These are phyloP conservation scores for Pseudocercospora musae DNA, from an alignment of 2,329 filamentous ascomycete species.

Conservation along the genomic window DNA sequence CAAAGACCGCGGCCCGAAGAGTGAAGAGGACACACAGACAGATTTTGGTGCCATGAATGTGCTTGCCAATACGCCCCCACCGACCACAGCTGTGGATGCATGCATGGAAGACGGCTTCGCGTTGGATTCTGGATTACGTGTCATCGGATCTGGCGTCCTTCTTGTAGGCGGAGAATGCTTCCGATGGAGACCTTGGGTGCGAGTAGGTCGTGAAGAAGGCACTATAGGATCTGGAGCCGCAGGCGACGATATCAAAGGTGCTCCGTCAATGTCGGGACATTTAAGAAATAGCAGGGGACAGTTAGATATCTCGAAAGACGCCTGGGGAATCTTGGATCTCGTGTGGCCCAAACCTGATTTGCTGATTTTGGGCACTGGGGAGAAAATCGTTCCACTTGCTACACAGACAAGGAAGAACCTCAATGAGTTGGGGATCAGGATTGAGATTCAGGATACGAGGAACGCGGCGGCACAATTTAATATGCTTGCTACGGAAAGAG, in stretches of 20 bases:
- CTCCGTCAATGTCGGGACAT: conserved; percentile 36
- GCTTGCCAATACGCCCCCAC: conserved; percentile 68
- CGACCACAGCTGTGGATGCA: conserved; percentile 78
- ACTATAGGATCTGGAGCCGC: conserved; percentile 37
- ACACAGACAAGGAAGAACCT: conserved; percentile 70
- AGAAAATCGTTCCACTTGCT: conserved; percentile 70
- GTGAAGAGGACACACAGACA: conserved; percentile 61
- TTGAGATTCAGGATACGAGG: conserved; percentile 87
- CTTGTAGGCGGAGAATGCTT: conserved; percentile 86
- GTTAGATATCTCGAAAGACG: conserved; percentile 68
- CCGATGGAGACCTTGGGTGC: conserved; percentile 78
- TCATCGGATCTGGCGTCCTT: conserved; percentile 67
- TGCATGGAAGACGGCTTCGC: conserved; percentile 82
- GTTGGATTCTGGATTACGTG: conserved; percentile 73
- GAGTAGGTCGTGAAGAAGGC: conserved; percentile 36
- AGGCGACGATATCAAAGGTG: conserved; percentile 30
- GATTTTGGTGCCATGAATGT: conserved; percentile 78
- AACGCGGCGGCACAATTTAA: conserved; percentile 97
- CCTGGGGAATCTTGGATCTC: conserved; percentile 71
- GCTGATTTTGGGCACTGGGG: conserved; percentile 82
- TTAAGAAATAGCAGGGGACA: conserved; percentile 75
- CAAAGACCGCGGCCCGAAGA: conserved; percentile 60
- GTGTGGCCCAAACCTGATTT: conserved; percentile 93
- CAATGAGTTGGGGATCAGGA: conserved; percentile 72
- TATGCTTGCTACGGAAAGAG: conserved; percentile 87